Conservation (phyloP, 2,329 filamentous ascomycete genomes). For the Grosmannia penicillata region DNA sequence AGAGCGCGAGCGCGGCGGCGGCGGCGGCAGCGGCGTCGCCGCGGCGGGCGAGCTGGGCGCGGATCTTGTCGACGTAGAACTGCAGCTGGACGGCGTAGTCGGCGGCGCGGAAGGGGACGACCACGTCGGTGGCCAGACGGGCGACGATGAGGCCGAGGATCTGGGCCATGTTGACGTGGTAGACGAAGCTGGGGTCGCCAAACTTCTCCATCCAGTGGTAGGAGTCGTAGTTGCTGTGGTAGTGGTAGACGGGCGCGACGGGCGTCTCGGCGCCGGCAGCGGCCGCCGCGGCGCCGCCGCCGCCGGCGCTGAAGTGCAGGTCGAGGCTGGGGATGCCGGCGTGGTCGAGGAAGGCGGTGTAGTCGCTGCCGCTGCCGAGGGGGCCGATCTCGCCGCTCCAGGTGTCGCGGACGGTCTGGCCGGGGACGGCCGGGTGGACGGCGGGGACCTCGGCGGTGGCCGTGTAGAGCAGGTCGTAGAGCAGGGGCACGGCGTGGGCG, state of each 20-base stretch:
- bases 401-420: slow-evolving; percentile 53
- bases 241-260: slow-evolving; percentile 51
- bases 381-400: slow-evolving; percentile 49
- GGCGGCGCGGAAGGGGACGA: slow-evolving; percentile 49
- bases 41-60: slow-evolving; percentile 27
- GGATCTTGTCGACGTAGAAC: slow-evolving; percentile 35
- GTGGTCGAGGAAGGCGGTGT: slow-evolving; percentile 60
- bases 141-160: slow-evolving; percentile 47
- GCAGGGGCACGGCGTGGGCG: slow-evolving; percentile 55
- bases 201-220: slow-evolving; percentile 79
- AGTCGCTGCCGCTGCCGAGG: slow-evolving; percentile 61
- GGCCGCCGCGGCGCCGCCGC: slow-evolving; percentile 11
- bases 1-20: slow-evolving; percentile 3
- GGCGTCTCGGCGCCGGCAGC: too few species aligned
- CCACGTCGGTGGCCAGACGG: slow-evolving; percentile 43
- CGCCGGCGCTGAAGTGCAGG: slow-evolving; percentile 37
- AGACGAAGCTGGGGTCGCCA: slow-evolving; percentile 54
- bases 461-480: slow-evolving; percentile 59
- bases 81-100: slow-evolving; percentile 47
- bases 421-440: slow-evolving; percentile 58
- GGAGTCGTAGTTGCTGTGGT: slow-evolving; percentile 85
- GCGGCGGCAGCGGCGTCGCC: slow-evolving; percentile 1
- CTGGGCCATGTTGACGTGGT: slow-evolving; percentile 53
- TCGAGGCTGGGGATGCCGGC: slow-evolving; percentile 53
- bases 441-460: slow-evolving; percentile 49